Conservation (phyloP, 2,329 filamentous ascomycete species). For the Talaromyces sp. region DNA sequence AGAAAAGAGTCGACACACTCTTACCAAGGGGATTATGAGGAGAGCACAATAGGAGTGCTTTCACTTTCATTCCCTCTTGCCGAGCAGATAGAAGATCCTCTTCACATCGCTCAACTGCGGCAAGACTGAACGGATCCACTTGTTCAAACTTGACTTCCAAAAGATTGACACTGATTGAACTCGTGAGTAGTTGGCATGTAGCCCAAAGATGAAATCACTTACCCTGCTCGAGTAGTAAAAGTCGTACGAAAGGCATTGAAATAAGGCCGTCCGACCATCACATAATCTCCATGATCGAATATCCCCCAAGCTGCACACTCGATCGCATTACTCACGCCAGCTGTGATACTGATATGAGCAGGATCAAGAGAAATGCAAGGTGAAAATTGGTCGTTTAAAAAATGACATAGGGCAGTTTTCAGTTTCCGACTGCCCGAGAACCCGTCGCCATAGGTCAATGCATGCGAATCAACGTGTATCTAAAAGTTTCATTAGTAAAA, state of each 20-base stretch:
- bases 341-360: not conserved
- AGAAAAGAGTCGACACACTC: not conserved
- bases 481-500: not conserved
- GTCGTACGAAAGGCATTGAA: constrained; percentile 51
- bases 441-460: constrained; percentile 33
- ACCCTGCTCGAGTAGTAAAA: constrained; percentile 43
- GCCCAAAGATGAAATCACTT: not conserved
- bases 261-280: constrained; percentile 31
- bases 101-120: not conserved
- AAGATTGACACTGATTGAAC: not conserved
- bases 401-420: constrained; percentile 23
- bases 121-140: not conserved
- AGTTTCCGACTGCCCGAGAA: constrained; percentile 21
- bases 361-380: not conserved
- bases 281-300: constrained; percentile 18
- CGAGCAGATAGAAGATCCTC: constrained; percentile 36
- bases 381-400: not conserved
- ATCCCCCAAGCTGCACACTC: not conserved
- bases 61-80: constrained; percentile 40
- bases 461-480: constrained; percentile 10
- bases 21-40: constrained; percentile 54
- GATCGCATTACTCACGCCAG: not conserved
- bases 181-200: not conserved
- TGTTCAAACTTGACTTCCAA: not conserved
- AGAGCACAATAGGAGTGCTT: constrained; percentile 51